Evolutionary conservation across 2,329 filamentous ascomycete genomes (phyloP).

Genomic region (Plectosphaerella cucumerina): DNA sequence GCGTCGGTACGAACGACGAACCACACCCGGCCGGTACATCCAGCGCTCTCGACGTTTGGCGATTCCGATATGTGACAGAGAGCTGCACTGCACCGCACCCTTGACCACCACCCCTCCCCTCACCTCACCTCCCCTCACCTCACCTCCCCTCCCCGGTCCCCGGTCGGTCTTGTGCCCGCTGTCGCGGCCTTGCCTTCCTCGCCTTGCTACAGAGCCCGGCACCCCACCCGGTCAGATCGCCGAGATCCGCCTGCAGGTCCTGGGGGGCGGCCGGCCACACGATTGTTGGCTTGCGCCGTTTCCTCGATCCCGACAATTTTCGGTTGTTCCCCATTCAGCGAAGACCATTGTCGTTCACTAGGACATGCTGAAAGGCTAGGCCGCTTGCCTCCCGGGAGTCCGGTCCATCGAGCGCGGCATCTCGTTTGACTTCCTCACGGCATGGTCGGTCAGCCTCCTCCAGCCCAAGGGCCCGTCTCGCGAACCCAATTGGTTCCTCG

Average conservation of each 20-base stretch:
- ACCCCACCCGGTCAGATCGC: not conserved
- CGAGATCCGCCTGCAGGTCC: slow-evolving; percentile 1
- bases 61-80: no score
- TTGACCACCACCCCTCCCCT: no score
- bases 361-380: no score
- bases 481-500: not conserved
- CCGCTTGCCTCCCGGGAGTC: no score
- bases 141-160: no score
- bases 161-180: no score
- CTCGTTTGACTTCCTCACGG: not conserved
- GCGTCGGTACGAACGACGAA: not conserved
- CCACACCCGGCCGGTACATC: not conserved
- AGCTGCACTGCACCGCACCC: no score
- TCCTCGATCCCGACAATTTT: not conserved
- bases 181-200: no score
- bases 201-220: not conserved
- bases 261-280: not conserved
- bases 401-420: no score
- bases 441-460: not conserved
- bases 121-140: no score
- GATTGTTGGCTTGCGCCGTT: not conserved
- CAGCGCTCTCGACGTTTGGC: not conserved
- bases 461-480: not conserved
- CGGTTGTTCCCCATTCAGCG: not conserved
- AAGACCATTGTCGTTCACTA: no score